Evolutionary conservation across 140 eudicot genomes (phyloP).

Genomic region (Anethum foeniculum): DNA sequence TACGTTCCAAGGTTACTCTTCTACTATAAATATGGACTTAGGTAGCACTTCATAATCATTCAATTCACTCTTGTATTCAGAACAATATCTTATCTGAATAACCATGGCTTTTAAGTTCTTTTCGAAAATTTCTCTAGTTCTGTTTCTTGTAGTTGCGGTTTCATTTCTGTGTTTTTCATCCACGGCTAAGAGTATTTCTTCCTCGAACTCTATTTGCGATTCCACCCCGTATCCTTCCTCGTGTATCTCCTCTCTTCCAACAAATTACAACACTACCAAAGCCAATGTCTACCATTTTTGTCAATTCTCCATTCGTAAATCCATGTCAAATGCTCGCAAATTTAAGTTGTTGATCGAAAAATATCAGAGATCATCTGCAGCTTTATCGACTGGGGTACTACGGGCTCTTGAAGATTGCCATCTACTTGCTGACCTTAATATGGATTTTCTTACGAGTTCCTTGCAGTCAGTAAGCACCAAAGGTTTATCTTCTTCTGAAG

Average conservation of each 20-base stretch:
- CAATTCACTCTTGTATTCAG: not conserved
- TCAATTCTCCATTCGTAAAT: conserved; percentile 54
- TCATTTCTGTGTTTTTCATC: conserved; percentile 10
- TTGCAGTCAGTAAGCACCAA: conserved; percentile 29
- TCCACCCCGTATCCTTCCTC: conserved; percentile 59
- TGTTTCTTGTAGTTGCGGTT: not conserved
- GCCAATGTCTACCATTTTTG: conserved; percentile 57
- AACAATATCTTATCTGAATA: not conserved
- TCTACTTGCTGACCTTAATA: conserved; percentile 5
- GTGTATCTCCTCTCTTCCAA: conserved; percentile 44
- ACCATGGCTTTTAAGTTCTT: conserved; percentile 7
- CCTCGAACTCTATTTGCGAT: conserved; percentile 27
- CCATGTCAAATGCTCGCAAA: conserved; percentile 46
- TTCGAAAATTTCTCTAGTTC: not conserved
- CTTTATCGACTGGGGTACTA: conserved; percentile 40
- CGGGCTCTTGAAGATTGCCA: conserved; percentile 21
- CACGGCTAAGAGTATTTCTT: conserved; percentile 5
- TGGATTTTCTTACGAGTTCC: not conserved
- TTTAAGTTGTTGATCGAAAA: conserved; percentile 39
- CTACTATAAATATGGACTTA: conserved; percentile 7
- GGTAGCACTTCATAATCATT: not conserved
- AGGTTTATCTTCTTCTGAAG: conserved; percentile 22
- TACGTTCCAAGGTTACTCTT: not conserved
- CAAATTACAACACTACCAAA: conserved; percentile 27
- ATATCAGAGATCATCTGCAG: conserved; percentile 29